These are phyloP conservation scores for Xylaria flabelliformis DNA, from an alignment of 495 filamentous ascomycete genomes.

Conservation along the genomic window DNA sequence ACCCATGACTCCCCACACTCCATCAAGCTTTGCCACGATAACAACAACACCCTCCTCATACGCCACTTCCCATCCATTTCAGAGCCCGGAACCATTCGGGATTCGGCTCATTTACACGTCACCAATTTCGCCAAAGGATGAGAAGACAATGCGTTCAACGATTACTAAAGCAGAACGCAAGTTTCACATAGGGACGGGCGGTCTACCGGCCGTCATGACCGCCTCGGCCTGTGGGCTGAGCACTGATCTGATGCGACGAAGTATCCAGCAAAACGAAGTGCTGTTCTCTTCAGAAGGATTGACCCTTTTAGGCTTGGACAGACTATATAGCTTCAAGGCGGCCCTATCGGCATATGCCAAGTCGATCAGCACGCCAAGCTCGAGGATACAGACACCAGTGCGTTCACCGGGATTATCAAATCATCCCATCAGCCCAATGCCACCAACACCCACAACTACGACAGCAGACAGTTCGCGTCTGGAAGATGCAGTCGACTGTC, in stretches of 20 bases:
- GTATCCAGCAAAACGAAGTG: conserved; percentile 70
- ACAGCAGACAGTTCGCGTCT: conserved; percentile 59
- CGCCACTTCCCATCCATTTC: conserved; percentile 28
- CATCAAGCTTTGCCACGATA: conserved; percentile 46
- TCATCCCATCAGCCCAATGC: conserved; percentile 21
- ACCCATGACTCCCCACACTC: conserved; percentile 53
- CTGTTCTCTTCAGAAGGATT: conserved; percentile 74
- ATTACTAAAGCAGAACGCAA: conserved; percentile 53
- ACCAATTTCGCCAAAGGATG: conserved; percentile 42
- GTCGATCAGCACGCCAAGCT: conserved; percentile 19
- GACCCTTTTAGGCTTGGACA: conserved; percentile 70
- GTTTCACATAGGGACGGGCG: conserved; percentile 50
- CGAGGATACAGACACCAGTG: conserved; percentile 20
- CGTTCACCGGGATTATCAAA: conserved; percentile 29
- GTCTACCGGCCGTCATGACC: conserved; percentile 47
- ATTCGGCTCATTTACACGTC: conserved; percentile 46
- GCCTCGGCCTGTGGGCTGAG: conserved; percentile 48
- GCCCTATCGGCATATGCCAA: conserved; percentile 63
- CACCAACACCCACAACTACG: conserved; percentile 43
- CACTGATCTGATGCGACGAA: conserved; percentile 65
- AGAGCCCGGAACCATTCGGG: conserved; percentile 45
- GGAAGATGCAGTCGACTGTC: conserved; percentile 61
- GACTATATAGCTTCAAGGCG: conserved; percentile 75
- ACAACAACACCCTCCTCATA: conserved; percentile 36
- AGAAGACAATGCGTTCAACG: conserved; percentile 46